Percentiles rank a stretch among this genome's conserved stretches.
Conservation (phyloP, 768 basidiomycete species). For the Trametes villosa region DNA sequence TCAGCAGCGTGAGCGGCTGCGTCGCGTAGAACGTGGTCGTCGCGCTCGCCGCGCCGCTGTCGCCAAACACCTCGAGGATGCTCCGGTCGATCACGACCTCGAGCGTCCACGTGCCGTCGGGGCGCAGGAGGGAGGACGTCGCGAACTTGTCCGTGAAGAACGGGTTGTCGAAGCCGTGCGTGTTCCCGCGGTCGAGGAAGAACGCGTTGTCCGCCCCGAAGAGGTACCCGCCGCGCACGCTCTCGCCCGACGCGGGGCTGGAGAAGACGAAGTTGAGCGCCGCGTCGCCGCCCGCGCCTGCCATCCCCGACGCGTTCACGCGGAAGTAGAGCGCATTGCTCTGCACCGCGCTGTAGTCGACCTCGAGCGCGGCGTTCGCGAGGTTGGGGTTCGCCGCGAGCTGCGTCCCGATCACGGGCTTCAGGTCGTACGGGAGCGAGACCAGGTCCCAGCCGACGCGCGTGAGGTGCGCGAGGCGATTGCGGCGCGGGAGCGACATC, state of each 20-base stretch:
- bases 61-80: conserved; percentile 14
- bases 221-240: conserved; percentile 11
- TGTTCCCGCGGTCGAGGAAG: conserved; percentile 14
- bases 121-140: conserved; percentile 1
- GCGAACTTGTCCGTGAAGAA: conserved; percentile 18
- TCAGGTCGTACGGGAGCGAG: conserved; percentile 14
- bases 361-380: conserved; percentile 1
- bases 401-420: conserved; percentile 9
- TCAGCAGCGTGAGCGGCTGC: conserved; percentile 14
- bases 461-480: conserved; percentile 10
- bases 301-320: conserved; percentile 3
- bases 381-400: conserved; percentile 3
- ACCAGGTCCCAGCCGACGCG: conserved; percentile 11
- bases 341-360: conserved; percentile 8
- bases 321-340: conserved; percentile 18
- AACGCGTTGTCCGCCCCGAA: conserved; percentile 14
- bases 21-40: conserved; percentile 20
- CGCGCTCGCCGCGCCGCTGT: conserved; percentile 7
- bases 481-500: conserved; percentile 19
- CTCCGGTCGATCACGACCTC: conserved; percentile 9
- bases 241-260: conserved; percentile 16
- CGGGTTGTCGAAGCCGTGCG: conserved; percentile 11
- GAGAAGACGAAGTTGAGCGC: conserved; percentile 12
- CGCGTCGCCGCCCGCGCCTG: not conserved
- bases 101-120: conserved; percentile 18